phyloP scores from a whole-genome alignment of 176 grass and related monocot species.

The Triticum aestivum region IWGSC_CS_RefSeq_v2.1 NC_057794.1:281529941-281530440 shows the following conservation, averaged over 20 bases:
- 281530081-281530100: background rate
- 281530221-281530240: slow-evolving; percentile 74
- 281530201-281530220: slow-evolving; percentile 69
- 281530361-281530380: background rate
- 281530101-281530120: background rate
- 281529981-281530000: background rate
- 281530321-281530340: slow-evolving; percentile 91
- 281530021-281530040: too few species aligned
- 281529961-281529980: background rate
- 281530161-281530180: background rate
- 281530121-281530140: background rate
- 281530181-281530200: background rate
- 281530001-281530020: background rate
- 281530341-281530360: slow-evolving; percentile 79
- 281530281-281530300: slow-evolving; percentile 74
- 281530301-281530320: slow-evolving; percentile 75
- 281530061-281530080: background rate
- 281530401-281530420: slow-evolving; percentile 28
- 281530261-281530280: slow-evolving; percentile 82
- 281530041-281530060: background rate
- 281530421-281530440: background rate
- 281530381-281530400: slow-evolving; percentile 20
- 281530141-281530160: background rate
- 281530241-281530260: slow-evolving; percentile 93
- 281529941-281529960: background rate